Conservation (phyloP, 139 green algal genomes). For the Gonium pectorale region DNA sequence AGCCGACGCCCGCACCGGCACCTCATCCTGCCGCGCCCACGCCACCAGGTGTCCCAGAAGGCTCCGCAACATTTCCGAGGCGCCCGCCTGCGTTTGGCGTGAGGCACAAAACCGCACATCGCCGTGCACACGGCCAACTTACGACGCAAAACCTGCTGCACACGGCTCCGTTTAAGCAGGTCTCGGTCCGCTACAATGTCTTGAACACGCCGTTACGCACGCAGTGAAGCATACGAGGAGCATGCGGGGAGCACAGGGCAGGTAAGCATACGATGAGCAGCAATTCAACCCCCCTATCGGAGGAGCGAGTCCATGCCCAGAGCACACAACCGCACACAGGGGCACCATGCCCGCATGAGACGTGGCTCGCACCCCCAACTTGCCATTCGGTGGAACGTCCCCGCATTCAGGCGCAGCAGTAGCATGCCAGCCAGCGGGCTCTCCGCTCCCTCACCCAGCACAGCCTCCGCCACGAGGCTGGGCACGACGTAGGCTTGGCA, state of each 20-base stretch:
- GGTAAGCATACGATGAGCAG: background rate
- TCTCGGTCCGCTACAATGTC: background rate
- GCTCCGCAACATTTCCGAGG: background rate
- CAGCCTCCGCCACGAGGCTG: conserved; percentile 13
- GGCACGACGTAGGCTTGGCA: conserved; percentile 20
- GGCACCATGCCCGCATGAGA: too few species aligned
- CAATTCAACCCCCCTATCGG: background rate
- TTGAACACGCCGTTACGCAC: background rate
- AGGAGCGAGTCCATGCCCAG: too few species aligned
- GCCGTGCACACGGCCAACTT: too few species aligned
- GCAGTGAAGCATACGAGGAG: background rate
- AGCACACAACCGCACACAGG: too few species aligned
- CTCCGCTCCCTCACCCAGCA: background rate
- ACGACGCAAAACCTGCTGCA: background rate
- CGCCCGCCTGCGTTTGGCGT: background rate
- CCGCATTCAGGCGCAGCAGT: background rate
- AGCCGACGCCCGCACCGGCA: background rate
- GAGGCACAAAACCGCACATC: background rate
- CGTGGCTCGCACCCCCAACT: background rate
- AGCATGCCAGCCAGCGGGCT: background rate
- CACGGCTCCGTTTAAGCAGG: background rate
- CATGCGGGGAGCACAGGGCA: background rate
- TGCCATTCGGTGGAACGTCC: background rate
- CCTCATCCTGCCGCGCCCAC: background rate
- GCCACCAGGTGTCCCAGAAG: background rate